phyloP scores from a whole-genome alignment of 805 yeast genomes.

The Saturnispora serradocipensis region DNA sequence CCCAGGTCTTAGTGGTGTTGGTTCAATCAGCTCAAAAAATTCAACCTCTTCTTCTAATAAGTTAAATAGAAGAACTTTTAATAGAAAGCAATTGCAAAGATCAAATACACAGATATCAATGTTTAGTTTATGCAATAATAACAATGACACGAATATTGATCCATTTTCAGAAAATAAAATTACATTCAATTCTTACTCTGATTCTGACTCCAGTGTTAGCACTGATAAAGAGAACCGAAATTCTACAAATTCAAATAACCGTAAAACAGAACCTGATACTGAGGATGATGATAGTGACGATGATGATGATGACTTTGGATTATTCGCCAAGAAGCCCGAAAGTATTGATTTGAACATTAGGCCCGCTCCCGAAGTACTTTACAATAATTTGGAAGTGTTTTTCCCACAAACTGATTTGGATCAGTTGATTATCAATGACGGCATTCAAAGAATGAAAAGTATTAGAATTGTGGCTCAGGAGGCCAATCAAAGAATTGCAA shows the following conservation, averaged over 20 bases:
- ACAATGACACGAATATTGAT: constrained; percentile 26
- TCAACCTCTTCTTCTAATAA: not conserved
- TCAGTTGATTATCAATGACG: constrained; percentile 73
- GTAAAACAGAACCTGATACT: not conserved
- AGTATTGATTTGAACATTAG: constrained; percentile 57
- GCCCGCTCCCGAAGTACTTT: constrained; percentile 92
- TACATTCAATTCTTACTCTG: constrained; percentile 41
- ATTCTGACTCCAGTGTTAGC: not conserved
- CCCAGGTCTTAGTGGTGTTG: not conserved
- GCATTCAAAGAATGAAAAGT: constrained; percentile 63
- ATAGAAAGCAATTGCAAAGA: constrained; percentile 9
- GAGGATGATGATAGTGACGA: constrained; percentile 22
- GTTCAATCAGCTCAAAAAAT: constrained; percentile 2
- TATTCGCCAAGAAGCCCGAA: constrained; percentile 64
- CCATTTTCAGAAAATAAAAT: constrained; percentile 64
- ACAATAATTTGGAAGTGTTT: constrained; percentile 81
- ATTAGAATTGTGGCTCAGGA: constrained; percentile 90
- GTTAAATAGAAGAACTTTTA: not conserved
- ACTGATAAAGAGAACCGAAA: not conserved
- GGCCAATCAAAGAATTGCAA: constrained; percentile 44
- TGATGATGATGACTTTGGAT: constrained; percentile 9
- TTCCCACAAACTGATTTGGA: constrained; percentile 92
- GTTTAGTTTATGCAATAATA: constrained; percentile 9
- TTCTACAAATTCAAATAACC: no score
- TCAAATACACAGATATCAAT: constrained; percentile 11